These are phyloP conservation scores for Polyplosphaeria fusca DNA, from an alignment of 495 filamentous ascomycete genomes.

Conservation along the genomic window DNA sequence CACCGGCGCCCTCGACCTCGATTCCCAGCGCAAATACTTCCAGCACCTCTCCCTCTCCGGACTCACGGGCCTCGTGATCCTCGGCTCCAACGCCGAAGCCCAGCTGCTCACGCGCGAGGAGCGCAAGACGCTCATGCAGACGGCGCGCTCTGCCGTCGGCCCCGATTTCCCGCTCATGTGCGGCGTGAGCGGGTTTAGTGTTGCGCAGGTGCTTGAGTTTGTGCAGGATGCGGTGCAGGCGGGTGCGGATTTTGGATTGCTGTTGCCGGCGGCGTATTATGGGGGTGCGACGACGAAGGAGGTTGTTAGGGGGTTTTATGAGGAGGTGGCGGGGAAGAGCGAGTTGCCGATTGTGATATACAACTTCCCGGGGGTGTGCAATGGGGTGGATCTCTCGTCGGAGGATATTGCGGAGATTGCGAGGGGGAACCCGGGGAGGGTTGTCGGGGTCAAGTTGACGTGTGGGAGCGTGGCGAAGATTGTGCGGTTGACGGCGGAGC, in stretches of 20 bases:
- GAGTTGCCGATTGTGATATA: constrained; percentile 63
- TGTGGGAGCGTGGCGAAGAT: constrained; percentile 69
- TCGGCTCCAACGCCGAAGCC: constrained; percentile 67
- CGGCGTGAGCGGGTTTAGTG: constrained; percentile 58
- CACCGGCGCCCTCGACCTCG: constrained; percentile 48
- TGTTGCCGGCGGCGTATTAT: constrained; percentile 39
- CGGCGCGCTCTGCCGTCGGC: constrained; percentile 52
- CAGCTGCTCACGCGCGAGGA: constrained; percentile 59
- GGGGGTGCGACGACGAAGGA: constrained; percentile 46
- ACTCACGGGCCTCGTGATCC: constrained; percentile 60
- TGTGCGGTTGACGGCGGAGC: constrained; percentile 53
- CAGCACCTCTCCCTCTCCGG: constrained; percentile 60
- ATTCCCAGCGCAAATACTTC: constrained; percentile 55
- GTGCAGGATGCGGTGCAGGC: constrained; percentile 54
- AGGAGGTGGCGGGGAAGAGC: constrained; percentile 51
- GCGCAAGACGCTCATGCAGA: constrained; percentile 51
- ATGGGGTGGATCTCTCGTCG: constrained; percentile 66
- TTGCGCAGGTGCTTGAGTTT: constrained; percentile 59
- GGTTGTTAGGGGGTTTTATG: constrained; percentile 61
- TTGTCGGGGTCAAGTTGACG: constrained; percentile 67
- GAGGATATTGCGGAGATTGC: constrained; percentile 57
- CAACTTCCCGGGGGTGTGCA: constrained; percentile 69
- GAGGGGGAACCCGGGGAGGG: constrained; percentile 45
- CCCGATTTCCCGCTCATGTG: constrained; percentile 64
- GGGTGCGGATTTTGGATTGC: constrained; percentile 61